Base-by-base conservation (phyloP, 2,329 filamentous ascomycete genomes). In the Pezicula carpinea region DNA sequence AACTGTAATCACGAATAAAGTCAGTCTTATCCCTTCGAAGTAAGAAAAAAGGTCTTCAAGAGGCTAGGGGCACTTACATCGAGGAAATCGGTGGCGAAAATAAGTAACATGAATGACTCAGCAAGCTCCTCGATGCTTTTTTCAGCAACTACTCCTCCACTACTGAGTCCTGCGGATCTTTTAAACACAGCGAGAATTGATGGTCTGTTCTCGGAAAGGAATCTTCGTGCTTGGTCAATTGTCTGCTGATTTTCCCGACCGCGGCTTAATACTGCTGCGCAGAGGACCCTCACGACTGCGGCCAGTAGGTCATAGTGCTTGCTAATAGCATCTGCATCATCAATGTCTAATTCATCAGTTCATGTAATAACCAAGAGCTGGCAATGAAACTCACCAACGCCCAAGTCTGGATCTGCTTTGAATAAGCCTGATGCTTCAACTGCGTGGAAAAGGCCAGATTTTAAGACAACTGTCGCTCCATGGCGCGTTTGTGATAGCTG, bases 101-200 rank as follows among this genome's bases (percentile, higher is more conserved):
- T 87, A 53, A 97, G 73, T 46, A 93, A 75, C 67, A 92, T 85
- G 61, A 93, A 88, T 39, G 88, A 84, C 64, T 95, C 89, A 5
- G 91, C 88, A 55, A 97, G 68, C 57, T 92, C 89, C 40, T 80
- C 77, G 32, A 95, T 71, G 53, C 80, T 79, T 47, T 82, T 73
- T 44, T 82, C 81, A 35, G 68, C 64, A 11, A 68, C 66, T 29
- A 64, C 63, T 4, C 66, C 64, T 29, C 68, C 64, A 33, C 69
- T 67, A 15, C 87, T 86, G 47, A 95, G 87, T 40, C 87, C 87
- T 0, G 88, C 88, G 57, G 87, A 88, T 55, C 90, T 78, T 72
- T 99, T 99, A 60, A 99, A 87, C 17, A 95, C 84, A 39, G 90
- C 87, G 53, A 93, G 82, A 59, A 97, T 88, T 47, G 91, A 82